Evolutionary conservation across 345 rosid genomes (phyloP), one percentile per base, ranked within the genome.

Genomic region (Aquilaria sinensis): DNA sequence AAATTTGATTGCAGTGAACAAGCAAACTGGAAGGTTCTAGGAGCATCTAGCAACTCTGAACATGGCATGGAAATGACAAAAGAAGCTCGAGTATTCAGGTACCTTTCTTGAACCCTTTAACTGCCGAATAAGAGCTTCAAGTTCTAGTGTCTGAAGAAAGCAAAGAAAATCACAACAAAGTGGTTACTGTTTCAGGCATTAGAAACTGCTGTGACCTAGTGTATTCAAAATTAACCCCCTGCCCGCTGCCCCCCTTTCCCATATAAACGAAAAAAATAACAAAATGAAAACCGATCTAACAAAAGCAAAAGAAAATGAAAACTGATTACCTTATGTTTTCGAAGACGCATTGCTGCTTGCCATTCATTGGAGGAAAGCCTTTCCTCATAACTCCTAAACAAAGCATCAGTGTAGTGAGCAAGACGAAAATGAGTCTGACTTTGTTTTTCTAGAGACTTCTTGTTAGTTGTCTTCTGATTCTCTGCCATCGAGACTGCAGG

Each of bases 391-490:
- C 85, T 85, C 75, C 83, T 90, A 72, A 87, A 93, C 16, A 93
- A 67, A 62, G 87, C 96, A 83, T 93, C 96, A 56, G 98, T 87
- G 74, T 90, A 93, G 76, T 90, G 98, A 53, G 98, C 97, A 72
- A 93, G 89, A 67, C 82, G 91, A 72, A 90, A 93, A 78, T 88
- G 87, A 64, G 87, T 74, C 76, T 90, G 90, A 76, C 89, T 86
- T 71, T 75, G 92, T 77, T 84, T 83, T 64, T 84, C 90, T 60
- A 77, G 70, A 56, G 85, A 76, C 71, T 87, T 85, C 70, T 84
- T 85, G 79, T 82, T 53, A 57, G 75, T 62, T 60, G 75, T 67
- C 55, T 46, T 76, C 62, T 78, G 80, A 68, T 75, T 80, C 66
- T 81, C 85, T 64, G 94, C 89, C 56, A 86, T 78, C 16, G 92